A percentile compares a stretch with the other conserved stretches of the same genome.
phyloP scores from a whole-genome alignment of 2,329 filamentous ascomycete genomes.

The Hypomyces perniciosus region DNA sequence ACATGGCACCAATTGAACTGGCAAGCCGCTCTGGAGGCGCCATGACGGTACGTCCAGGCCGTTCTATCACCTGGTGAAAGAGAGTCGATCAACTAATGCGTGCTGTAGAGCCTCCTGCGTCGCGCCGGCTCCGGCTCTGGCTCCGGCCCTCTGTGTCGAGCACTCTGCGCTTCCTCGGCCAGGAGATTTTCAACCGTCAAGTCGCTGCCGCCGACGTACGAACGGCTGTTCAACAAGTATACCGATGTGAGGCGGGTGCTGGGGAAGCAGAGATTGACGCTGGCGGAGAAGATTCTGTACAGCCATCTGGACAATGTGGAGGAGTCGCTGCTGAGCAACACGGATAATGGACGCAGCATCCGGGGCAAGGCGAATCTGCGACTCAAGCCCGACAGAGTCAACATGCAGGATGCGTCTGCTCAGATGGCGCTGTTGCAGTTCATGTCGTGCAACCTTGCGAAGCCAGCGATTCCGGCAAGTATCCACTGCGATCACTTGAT shows the following conservation, averaged over 20 bases:
- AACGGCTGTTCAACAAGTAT: slow-evolving; percentile 72
- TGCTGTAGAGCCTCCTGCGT: slow-evolving; percentile 32
- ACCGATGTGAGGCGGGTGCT: slow-evolving; percentile 69
- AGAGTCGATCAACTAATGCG: too few species aligned
- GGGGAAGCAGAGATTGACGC: slow-evolving; percentile 62
- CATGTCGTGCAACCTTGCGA: slow-evolving; percentile 89
- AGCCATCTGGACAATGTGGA: slow-evolving; percentile 87
- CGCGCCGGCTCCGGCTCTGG: slow-evolving; percentile 27
- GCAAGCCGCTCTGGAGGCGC: slow-evolving; percentile 43
- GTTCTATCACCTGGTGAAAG: too few species aligned
- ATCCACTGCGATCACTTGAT: slow-evolving; percentile 99
- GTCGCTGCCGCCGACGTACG: slow-evolving; percentile 64
- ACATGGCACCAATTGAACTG: slow-evolving; percentile 47
- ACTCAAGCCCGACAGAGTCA: slow-evolving; percentile 93
- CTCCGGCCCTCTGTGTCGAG: slow-evolving; percentile 8
- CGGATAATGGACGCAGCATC: slow-evolving; percentile 76
- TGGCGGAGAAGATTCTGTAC: slow-evolving; percentile 98
- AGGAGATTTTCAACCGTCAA: slow-evolving; percentile 35
- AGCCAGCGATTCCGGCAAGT: slow-evolving; percentile 88
- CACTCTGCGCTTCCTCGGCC: slow-evolving; percentile 20
- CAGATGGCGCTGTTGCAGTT: slow-evolving; percentile 99
- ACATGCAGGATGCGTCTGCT: slow-evolving; percentile 98
- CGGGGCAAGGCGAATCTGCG: slow-evolving; percentile 88
- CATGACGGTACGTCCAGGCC: slow-evolving; percentile 35
- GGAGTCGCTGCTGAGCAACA: slow-evolving; percentile 77